These are phyloP conservation scores for Malassezia equina DNA, from an alignment of 1,284 basidiomycete species.

Conservation along the genomic window DNA sequence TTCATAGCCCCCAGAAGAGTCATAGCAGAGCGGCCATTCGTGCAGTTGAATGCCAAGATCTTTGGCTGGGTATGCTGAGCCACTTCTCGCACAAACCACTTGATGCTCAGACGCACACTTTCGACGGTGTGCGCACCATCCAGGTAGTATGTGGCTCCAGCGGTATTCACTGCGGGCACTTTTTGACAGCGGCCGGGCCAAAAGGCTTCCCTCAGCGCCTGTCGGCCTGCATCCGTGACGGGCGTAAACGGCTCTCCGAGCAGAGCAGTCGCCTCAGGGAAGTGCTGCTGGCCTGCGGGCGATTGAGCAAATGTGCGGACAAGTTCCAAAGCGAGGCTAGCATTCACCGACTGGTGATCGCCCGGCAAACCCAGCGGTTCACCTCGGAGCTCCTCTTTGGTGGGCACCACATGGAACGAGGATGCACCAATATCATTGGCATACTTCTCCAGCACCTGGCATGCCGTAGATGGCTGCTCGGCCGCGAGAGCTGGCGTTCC, in stretches of 20 bases:
- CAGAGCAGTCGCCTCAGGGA: conserved; percentile 14
- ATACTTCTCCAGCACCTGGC: conserved; percentile 55
- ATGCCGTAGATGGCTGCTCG: conserved; percentile 67
- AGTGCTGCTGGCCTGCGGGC: conserved; percentile 32
- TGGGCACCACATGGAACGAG: conserved; percentile 8
- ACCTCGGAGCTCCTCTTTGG: conserved; percentile 56
- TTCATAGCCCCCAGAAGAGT: conserved; percentile 62
- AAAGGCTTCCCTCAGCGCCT: conserved; percentile 54
- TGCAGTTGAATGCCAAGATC: conserved; percentile 89
- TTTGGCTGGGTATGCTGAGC: conserved; percentile 44
- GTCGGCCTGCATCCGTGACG: conserved; percentile 27
- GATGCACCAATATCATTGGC: conserved; percentile 50
- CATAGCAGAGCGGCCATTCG: conserved; percentile 70
- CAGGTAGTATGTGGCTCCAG: conserved; percentile 67
- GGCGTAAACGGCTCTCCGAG: conserved; percentile 16
- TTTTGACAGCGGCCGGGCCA: conserved; percentile 98
- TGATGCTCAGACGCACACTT: conserved; percentile 71
- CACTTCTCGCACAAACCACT: conserved; percentile 59
- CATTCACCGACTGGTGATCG: conserved; percentile 80
- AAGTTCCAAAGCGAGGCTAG: conserved; percentile 71
- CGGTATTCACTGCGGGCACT: conserved; percentile 53
- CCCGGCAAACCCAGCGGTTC: conserved; percentile 64
- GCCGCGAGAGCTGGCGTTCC: conserved; percentile 71
- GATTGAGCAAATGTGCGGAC: conserved; percentile 60
- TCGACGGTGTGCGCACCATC: conserved; percentile 94